Evolutionary conservation across 2,329 filamentous ascomycete genomes (phyloP).

Genomic region (Atkinsonella hypoxylon): DNA sequence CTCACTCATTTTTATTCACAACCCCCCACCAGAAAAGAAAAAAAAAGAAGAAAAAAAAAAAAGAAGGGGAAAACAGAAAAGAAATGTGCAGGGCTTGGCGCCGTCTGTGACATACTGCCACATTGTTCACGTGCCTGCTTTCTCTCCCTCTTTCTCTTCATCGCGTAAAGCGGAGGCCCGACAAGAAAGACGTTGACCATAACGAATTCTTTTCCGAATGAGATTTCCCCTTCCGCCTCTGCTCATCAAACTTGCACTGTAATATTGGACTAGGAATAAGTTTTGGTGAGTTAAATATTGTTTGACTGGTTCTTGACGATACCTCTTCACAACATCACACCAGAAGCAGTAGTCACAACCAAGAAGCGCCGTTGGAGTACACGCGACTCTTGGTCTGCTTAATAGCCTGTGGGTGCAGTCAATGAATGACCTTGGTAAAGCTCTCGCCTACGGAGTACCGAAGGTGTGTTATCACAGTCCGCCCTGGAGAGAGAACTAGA

Average conservation of each 20-base stretch:
- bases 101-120: background rate
- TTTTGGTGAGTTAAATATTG: background rate
- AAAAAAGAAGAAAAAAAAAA: too few relatives aligned
- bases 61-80: background rate
- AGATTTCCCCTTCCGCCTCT: background rate
- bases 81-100: background rate
- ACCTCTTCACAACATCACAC: background rate
- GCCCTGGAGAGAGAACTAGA: conserved; percentile 1
- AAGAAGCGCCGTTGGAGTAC: background rate
- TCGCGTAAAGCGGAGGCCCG: background rate
- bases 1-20: background rate
- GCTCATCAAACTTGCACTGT: background rate
- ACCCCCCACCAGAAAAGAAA: too few relatives aligned
- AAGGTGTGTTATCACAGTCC: background rate
- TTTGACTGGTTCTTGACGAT: too few relatives aligned
- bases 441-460: background rate
- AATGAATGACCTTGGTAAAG: background rate
- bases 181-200: background rate
- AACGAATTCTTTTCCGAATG: background rate
- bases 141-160: background rate
- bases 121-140: background rate
- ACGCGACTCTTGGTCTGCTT: background rate
- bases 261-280: background rate
- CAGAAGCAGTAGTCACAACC: background rate
- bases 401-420: background rate